phyloP scores from a whole-genome alignment of 768 basidiomycete genomes.

The Cystofilobasidium bisporidii region DNA sequence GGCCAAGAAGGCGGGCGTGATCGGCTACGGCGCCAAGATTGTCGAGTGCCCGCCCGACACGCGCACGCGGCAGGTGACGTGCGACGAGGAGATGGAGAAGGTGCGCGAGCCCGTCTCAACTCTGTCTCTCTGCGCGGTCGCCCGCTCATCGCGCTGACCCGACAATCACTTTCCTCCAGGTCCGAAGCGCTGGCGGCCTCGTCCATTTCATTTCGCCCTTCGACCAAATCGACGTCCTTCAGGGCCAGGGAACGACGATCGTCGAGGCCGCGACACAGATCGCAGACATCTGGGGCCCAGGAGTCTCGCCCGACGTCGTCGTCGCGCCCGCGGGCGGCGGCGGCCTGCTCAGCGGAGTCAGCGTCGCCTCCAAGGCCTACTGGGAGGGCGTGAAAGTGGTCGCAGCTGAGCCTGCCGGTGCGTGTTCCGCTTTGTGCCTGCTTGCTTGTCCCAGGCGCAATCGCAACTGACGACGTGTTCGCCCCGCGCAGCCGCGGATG shows the following conservation, averaged over 20 bases:
- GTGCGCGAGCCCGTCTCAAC: neutral
- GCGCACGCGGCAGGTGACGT: neutral
- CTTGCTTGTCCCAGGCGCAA: neutral
- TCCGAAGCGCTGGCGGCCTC: neutral
- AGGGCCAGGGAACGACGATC: slow-evolving; percentile 8
- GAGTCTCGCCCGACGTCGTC: neutral
- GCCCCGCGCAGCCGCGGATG: neutral
- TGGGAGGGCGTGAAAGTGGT: neutral
- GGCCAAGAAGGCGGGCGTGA: slow-evolving; percentile 5
- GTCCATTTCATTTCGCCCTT: slow-evolving; percentile 1
- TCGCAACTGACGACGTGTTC: no score
- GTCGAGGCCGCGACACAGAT: neutral
- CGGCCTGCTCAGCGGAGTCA: neutral
- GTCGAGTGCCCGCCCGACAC: slow-evolving; percentile 6
- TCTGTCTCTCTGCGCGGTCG: no score
- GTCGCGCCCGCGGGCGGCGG: slow-evolving; percentile 2
- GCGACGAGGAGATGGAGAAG: slow-evolving; percentile 7
- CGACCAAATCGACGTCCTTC: slow-evolving; percentile 9
- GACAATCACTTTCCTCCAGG: neutral
- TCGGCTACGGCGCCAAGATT: neutral
- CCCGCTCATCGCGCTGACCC: neutral
- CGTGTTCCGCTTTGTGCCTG: neutral
- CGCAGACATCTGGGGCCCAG: neutral
- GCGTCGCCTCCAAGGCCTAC: neutral
- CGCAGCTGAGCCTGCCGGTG: slow-evolving; percentile 7